phyloP scores from a whole-genome alignment of 2,329 filamentous ascomycete genomes.

The Aspergillus niger region DNA sequence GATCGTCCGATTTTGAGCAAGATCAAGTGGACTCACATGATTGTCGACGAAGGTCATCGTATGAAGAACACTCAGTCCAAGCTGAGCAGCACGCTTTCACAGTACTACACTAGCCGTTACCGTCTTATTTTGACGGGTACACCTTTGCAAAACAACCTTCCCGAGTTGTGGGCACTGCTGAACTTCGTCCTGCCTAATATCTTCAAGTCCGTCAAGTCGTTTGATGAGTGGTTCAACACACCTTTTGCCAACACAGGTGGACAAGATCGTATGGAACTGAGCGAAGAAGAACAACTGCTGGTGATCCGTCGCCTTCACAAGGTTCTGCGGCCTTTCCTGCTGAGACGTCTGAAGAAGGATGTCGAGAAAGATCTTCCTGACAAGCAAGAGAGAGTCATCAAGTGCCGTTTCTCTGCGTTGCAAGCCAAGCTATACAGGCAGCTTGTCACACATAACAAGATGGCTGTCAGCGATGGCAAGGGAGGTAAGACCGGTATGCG shows the following conservation, averaged over 20 bases:
- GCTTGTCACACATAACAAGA: slow-evolving; percentile 91
- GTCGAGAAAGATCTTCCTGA: slow-evolving; percentile 98
- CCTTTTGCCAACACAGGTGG: slow-evolving; percentile 97
- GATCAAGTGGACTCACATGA: slow-evolving; percentile 99
- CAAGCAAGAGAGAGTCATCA: slow-evolving; percentile 99
- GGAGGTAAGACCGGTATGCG: slow-evolving; percentile 92
- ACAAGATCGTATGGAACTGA: slow-evolving; percentile 98
- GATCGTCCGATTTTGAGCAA: slow-evolving; percentile 93
- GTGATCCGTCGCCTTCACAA: slow-evolving; percentile 98
- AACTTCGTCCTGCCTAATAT: slow-evolving; percentile 98
- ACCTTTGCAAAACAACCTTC: slow-evolving; percentile 92
- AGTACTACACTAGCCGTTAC: slow-evolving; percentile 93
- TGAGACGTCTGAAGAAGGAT: slow-evolving; percentile 98
- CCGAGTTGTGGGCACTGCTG: slow-evolving; percentile 95
- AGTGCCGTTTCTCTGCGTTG: slow-evolving; percentile 95
- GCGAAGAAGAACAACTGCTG: slow-evolving; percentile 98
- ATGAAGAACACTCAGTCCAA: slow-evolving; percentile 99
- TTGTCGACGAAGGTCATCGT: slow-evolving; percentile 97
- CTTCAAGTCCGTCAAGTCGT: slow-evolving; percentile 98
- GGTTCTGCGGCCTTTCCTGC: slow-evolving; percentile 92
- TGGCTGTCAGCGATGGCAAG: slow-evolving; percentile 92
- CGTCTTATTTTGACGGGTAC: slow-evolving; percentile 97
- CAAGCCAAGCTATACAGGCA: slow-evolving; percentile 96
- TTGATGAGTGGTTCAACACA: slow-evolving; percentile 99
- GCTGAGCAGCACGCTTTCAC: slow-evolving; percentile 88